Evolutionary conservation across 2,329 filamentous ascomycete genomes (phyloP).

Genomic region (Penicillium expansum): DNA sequence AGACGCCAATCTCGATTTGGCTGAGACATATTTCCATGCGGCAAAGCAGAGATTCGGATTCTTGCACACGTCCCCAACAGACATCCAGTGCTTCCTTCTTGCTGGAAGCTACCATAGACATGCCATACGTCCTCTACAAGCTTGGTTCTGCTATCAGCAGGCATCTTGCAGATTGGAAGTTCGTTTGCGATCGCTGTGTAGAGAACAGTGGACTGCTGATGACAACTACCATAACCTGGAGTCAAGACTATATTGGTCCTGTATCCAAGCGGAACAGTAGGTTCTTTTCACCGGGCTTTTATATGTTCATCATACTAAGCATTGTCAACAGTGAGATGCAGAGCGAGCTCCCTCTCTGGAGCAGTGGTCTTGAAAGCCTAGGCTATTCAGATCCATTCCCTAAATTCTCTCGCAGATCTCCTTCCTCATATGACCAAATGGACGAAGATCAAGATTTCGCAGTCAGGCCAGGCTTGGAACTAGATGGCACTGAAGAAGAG

Average conservation of each 20-base stretch:
- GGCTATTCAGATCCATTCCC: constrained; percentile 23
- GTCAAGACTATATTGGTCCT: constrained; percentile 26
- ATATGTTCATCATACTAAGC: background rate
- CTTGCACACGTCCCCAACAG: constrained; percentile 21
- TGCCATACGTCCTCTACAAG: constrained; percentile 21
- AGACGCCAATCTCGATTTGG: constrained; percentile 21
- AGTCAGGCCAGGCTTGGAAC: constrained; percentile 1
- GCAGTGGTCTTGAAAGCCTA: constrained; percentile 21
- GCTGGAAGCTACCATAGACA: constrained; percentile 24
- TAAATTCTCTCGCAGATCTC: constrained; percentile 9
- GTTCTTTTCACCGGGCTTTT: background rate
- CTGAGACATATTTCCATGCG: constrained; percentile 24
- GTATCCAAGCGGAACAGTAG: constrained; percentile 27
- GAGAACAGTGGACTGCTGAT: constrained; percentile 24
- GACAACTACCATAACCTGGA: constrained; percentile 24
- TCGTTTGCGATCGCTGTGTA: constrained; percentile 21
- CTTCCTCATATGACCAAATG: constrained; percentile 14
- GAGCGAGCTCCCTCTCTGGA: constrained; percentile 24
- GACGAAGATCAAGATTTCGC: constrained; percentile 7
- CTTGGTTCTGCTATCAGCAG: constrained; percentile 27
- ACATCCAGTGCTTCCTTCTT: constrained; percentile 25
- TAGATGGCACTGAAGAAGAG: constrained; percentile 19
- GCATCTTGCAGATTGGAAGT: constrained; percentile 26
- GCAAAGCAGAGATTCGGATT: constrained; percentile 26
- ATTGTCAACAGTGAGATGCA: constrained; percentile 21